Percentiles rank a stretch among this genome's conserved stretches.
Conservation (phyloP, 371 early-diverging fungal genomes). For the Rhizopus arrhizus region DNA sequence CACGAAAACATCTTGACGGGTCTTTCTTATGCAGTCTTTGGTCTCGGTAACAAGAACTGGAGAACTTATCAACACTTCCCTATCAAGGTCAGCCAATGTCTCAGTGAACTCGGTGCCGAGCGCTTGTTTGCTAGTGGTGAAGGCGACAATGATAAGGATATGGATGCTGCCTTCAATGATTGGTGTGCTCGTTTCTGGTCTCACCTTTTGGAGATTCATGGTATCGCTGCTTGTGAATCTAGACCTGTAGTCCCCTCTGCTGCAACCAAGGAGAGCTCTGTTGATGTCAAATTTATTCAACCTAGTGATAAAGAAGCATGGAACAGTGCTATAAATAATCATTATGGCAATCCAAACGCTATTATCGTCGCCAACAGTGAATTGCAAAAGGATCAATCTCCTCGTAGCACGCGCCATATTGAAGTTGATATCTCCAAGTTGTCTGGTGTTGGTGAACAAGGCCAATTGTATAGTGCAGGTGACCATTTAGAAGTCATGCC, state of each 20-base stretch:
- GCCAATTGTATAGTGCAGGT: conserved; percentile 48
- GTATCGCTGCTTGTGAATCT: conserved; percentile 34
- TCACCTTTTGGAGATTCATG: conserved; percentile 32
- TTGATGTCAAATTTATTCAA: conserved; percentile 31
- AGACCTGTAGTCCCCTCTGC: conserved; percentile 43
- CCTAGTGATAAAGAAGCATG: conserved; percentile 35
- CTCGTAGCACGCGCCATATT: conserved; percentile 53
- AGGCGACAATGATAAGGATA: conserved; percentile 57
- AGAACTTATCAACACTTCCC: conserved; percentile 63
- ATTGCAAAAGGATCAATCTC: conserved; percentile 38
- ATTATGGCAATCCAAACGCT: conserved; percentile 36
- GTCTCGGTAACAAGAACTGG: conserved; percentile 64
- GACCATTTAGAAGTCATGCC: conserved; percentile 64
- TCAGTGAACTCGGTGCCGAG: conserved; percentile 54
- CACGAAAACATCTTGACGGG: conserved; percentile 35
- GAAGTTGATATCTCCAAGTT: conserved; percentile 45
- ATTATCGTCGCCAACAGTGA: conserved; percentile 33
- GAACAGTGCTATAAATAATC: conserved; percentile 30
- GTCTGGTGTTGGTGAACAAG: conserved; percentile 26
- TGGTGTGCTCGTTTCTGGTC: conserved; percentile 57
- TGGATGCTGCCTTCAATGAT: conserved; percentile 51
- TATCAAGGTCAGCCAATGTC: conserved; percentile 33
- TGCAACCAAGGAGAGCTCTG: conserved; percentile 11
- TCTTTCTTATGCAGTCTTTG: conserved; percentile 55
- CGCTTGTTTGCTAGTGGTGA: conserved; percentile 48